phyloP scores from a whole-genome alignment of 2,329 filamentous ascomycete species.

The Beauveria sp. region DNA sequence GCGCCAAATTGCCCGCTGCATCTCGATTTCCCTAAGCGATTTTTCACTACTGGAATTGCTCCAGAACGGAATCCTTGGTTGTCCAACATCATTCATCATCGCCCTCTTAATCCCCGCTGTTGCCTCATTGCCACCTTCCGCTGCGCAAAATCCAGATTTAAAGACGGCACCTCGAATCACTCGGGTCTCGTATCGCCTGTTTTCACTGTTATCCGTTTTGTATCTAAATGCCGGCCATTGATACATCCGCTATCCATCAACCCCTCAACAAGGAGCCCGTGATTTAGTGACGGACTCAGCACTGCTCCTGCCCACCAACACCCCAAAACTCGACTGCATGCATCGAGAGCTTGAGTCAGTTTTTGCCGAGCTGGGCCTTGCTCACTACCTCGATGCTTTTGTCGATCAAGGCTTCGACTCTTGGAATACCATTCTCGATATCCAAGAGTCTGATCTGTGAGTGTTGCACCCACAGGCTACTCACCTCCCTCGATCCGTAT shows the following conservation, averaged over 20 bases:
- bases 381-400: slow-evolving; percentile 67
- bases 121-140: background rate
- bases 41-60: background rate
- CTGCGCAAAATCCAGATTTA: background rate
- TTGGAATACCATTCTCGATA: slow-evolving; percentile 77
- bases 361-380: slow-evolving; percentile 68
- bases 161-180: background rate
- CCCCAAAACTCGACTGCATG: slow-evolving; percentile 25
- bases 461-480: slow-evolving; percentile 21
- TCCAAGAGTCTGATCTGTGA: slow-evolving; percentile 76
- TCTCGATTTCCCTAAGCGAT: background rate
- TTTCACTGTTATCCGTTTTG: background rate
- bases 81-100: background rate
- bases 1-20: background rate
- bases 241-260: background rate
- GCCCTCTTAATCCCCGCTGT: background rate
- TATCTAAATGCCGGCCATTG: slow-evolving; percentile 6
- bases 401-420: slow-evolving; percentile 75
- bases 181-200: background rate
- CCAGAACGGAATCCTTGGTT: background rate
- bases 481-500: background rate
- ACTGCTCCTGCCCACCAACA: background rate
- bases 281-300: background rate
- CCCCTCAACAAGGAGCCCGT: background rate
- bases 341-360: slow-evolving; percentile 55